Conservation (phyloP, 345 rosid genomes). For the Eucalyptus albens region DNA sequence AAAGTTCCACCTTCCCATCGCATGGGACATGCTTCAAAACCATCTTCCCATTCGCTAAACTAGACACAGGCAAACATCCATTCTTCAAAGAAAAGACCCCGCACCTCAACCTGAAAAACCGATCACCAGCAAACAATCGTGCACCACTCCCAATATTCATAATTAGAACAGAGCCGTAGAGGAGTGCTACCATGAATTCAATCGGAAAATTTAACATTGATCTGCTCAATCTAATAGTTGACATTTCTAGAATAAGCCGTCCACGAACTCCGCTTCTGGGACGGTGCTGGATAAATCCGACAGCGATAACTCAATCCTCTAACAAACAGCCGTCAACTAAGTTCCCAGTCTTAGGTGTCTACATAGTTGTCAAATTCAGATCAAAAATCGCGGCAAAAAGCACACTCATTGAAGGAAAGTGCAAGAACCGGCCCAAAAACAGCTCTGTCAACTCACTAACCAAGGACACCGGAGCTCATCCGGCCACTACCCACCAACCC, state of each 20-base stretch:
- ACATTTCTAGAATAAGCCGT: not conserved
- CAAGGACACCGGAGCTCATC: not conserved
- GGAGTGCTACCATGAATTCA: not conserved
- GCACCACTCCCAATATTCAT: not conserved
- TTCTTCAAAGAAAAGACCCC: not conserved
- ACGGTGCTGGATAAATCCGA: not conserved
- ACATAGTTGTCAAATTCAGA: not conserved
- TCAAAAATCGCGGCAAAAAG: not conserved
- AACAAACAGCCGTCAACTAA: not conserved
- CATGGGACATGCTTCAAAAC: not conserved
- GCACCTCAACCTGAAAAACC: not conserved
- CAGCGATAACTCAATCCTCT: not conserved
- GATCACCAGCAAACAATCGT: not conserved
- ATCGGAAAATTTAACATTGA: not conserved
- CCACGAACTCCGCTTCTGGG: not conserved
- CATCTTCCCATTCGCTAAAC: not conserved
- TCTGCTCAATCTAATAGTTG: not conserved
- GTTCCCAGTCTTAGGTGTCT: not conserved
- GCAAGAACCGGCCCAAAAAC: not conserved
- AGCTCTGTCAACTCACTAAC: not conserved
- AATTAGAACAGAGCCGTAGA: not conserved
- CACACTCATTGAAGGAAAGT: not conserved
- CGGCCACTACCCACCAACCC: not conserved
- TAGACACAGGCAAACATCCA: not conserved
- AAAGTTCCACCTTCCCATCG: not conserved